These are phyloP conservation scores for Heliamphora pulchella DNA, from an alignment of 179 eudicot species.

Conservation along the genomic window DNA sequence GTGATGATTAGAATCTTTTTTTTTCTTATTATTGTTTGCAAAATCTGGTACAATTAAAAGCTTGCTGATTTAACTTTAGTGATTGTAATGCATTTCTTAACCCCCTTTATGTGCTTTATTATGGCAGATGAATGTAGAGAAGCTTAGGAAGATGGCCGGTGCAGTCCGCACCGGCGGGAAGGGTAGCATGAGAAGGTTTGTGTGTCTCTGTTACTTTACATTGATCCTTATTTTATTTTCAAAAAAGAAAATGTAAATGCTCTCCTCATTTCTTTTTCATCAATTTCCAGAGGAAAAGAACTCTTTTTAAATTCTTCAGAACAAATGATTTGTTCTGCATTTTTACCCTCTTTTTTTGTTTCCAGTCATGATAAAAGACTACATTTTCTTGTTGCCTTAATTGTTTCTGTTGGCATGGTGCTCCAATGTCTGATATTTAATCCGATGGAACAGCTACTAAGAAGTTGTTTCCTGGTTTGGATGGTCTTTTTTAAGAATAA, in stretches of 20 bases:
- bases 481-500: background rate
- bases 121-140: slow-evolving; percentile 69
- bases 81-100: background rate
- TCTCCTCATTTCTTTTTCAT: background rate
- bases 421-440: background rate
- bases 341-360: background rate
- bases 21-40: background rate
- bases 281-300: background rate
- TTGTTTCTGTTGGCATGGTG: background rate
- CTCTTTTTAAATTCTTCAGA: background rate
- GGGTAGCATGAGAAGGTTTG: slow-evolving; percentile 72
- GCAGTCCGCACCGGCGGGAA: slow-evolving; percentile 80
- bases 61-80: background rate
- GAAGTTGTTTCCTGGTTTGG: background rate
- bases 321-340: background rate
- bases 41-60: background rate
- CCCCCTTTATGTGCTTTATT: background rate
- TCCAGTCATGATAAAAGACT: too few relatives aligned
- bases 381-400: background rate
- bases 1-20: background rate
- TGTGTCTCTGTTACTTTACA: background rate
- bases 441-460: background rate
- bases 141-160: slow-evolving; percentile 81
- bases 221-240: background rate
- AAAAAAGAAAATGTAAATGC: background rate